Evolutionary conservation across 257 asterid species (phyloP).

Genomic region (Knoxia roxburghii): DNA sequence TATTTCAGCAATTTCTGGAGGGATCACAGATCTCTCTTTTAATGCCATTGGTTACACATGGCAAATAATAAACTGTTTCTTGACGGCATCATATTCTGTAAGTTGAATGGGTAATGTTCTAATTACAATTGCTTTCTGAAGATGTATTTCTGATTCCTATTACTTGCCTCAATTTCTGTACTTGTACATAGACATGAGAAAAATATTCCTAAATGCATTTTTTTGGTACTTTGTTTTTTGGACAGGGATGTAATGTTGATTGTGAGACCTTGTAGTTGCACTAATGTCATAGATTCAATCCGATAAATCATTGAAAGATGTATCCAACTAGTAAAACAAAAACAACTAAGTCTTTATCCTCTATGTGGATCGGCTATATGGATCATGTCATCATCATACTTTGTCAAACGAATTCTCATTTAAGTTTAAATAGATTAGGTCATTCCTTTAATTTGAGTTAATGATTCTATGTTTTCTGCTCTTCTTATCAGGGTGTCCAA

Average conservation of each 20-base stretch:
- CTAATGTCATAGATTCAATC: neutral
- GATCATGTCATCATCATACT: too few relatives aligned
- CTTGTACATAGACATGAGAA: neutral
- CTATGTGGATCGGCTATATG: too few relatives aligned
- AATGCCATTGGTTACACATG: constrained; percentile 83
- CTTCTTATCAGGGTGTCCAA: too few relatives aligned
- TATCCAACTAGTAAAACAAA: neutral
- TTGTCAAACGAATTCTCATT: too few relatives aligned
- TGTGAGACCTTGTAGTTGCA: too few relatives aligned
- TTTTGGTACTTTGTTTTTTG: neutral
- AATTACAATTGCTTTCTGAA: neutral
- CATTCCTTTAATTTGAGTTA: too few relatives aligned
- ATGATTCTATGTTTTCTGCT: too few relatives aligned
- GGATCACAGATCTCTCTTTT: constrained; percentile 85
- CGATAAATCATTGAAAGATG: neutral
- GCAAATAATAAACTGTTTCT: constrained; percentile 87
- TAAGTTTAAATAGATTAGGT: too few relatives aligned
- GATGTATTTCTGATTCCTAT: too few relatives aligned
- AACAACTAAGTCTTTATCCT: too few relatives aligned
- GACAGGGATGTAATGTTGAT: neutral
- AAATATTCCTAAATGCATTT: neutral
- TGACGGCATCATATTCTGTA: constrained; percentile 97
- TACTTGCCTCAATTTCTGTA: neutral
- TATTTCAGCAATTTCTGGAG: constrained; percentile 93
- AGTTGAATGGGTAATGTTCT: constrained; percentile 24